phyloP scores from a whole-genome alignment of 2,329 filamentous ascomycete genomes.

The Xylariales sp. region DNA sequence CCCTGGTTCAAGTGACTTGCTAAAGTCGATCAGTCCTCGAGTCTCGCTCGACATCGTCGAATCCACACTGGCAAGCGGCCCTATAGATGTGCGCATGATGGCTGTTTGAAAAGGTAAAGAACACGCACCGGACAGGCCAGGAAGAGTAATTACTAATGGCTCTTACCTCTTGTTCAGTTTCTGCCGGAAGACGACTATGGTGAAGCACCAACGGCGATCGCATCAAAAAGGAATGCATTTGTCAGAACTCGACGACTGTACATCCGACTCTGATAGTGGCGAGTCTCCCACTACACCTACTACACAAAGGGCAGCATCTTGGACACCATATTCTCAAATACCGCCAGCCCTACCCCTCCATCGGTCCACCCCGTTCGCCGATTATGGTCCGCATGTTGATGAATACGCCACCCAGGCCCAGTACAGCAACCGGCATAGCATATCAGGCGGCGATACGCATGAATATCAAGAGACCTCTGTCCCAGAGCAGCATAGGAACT shows the following conservation, averaged over 20 bases:
- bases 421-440: conserved; percentile 61
- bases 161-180: conserved; percentile 60
- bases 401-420: conserved; percentile 58
- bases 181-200: conserved; percentile 78
- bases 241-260: conserved; percentile 66
- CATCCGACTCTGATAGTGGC: conserved; percentile 67
- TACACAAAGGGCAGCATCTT: conserved; percentile 60
- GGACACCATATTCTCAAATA: conserved; percentile 59
- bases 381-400: conserved; percentile 64
- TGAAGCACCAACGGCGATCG: conserved; percentile 72
- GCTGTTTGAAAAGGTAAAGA: conserved; percentile 69
- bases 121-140: conserved; percentile 33
- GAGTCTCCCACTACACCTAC: conserved; percentile 70
- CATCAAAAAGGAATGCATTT: conserved; percentile 69
- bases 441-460: conserved; percentile 57
- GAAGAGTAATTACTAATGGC: conserved; percentile 32
- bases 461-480: conserved; percentile 58
- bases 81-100: conserved; percentile 70
- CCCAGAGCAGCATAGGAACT: conserved; percentile 58
- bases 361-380: conserved; percentile 65
- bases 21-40: conserved; percentile 64
- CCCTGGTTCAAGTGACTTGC: conserved; percentile 3
- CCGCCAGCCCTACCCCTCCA: conserved; percentile 56
- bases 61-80: conserved; percentile 76
- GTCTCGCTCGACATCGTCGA: conserved; percentile 71